A percentile compares a stretch with the other conserved stretches of the same genome.
These are phyloP conservation scores for Yueomyces sp. DNA, from an alignment of 1,139 yeast genomes.

Conservation along the genomic window DNA sequence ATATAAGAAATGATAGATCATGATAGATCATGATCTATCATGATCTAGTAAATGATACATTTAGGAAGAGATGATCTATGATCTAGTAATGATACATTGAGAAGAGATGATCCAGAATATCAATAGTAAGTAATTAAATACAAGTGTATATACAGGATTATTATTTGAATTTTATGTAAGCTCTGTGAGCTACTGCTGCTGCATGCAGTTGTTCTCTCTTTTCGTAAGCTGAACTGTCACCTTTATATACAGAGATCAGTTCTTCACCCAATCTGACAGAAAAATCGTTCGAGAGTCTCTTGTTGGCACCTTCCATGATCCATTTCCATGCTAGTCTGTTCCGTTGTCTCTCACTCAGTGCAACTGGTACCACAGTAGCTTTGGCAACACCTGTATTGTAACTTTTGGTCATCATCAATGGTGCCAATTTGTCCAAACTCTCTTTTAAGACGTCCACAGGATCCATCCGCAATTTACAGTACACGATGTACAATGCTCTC, in stretches of 20 bases:
- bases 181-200: constrained; percentile 72
- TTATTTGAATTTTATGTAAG: constrained; percentile 41
- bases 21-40: too few species aligned
- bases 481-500: constrained; percentile 67
- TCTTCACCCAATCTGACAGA: constrained; percentile 89
- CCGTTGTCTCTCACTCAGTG: constrained; percentile 73
- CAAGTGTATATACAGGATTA: too few species aligned
- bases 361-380: constrained; percentile 67
- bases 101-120: too few species aligned
- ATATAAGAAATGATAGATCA: background rate
- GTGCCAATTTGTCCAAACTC: constrained; percentile 73
- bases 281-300: constrained; percentile 68
- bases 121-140: too few species aligned
- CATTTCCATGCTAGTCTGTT: constrained; percentile 77
- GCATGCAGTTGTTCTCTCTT: constrained; percentile 77
- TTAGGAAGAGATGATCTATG: too few species aligned
- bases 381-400: constrained; percentile 81
- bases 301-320: constrained; percentile 76
- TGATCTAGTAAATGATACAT: too few species aligned
- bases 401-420: constrained; percentile 67
- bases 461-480: constrained; percentile 29
- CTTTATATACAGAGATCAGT: constrained; percentile 61
- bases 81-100: too few species aligned
- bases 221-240: constrained; percentile 74
- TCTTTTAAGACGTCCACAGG: constrained; percentile 68